phyloP scores from a whole-genome alignment of 169 alveolate genomes.

The Toxoplasma gondii region DNA sequence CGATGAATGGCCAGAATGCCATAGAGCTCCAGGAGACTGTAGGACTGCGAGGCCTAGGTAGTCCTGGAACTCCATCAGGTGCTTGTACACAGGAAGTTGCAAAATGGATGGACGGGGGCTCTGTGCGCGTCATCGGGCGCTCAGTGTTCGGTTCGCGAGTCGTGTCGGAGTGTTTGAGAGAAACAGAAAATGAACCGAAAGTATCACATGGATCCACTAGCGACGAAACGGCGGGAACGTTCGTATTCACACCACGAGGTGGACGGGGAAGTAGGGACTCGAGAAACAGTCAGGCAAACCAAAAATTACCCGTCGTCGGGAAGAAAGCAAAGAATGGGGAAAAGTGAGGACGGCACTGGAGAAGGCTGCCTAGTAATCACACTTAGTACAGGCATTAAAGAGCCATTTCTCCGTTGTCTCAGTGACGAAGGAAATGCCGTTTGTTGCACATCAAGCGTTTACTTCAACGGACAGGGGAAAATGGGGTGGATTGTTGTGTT shows the following conservation, averaged over 20 bases:
- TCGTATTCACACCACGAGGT: neutral
- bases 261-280: neutral
- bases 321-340: neutral
- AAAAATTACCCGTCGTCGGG: neutral
- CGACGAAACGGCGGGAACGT: neutral
- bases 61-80: neutral
- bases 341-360: neutral
- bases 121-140: neutral
- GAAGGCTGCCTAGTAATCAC: too few relatives aligned
- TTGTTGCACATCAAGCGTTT: too few relatives aligned
- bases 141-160: neutral
- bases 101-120: neutral
- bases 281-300: neutral
- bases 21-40: neutral
- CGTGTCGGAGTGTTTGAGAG: neutral
- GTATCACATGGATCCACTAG: neutral
- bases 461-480: too few relatives aligned
- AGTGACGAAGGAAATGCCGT: too few relatives aligned
- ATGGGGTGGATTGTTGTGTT: too few relatives aligned
- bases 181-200: neutral
- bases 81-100: neutral
- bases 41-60: neutral
- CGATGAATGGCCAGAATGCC: neutral
- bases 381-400: too few relatives aligned
- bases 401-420: too few relatives aligned